Conservation (phyloP, 2,329 filamentous ascomycete species). For the Lizonia empirigonia region DNA sequence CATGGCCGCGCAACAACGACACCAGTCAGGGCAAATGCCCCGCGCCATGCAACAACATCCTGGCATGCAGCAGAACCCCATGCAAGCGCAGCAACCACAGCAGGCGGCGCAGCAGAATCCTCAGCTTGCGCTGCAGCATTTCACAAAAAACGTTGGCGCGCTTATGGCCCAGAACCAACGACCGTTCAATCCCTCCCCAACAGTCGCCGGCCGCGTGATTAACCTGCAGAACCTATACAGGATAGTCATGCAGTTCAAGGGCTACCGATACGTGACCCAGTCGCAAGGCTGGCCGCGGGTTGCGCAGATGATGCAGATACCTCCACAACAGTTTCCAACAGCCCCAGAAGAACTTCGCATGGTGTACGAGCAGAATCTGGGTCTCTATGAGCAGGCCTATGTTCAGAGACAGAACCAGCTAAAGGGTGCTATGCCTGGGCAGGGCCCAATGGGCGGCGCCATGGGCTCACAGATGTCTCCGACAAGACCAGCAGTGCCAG, state of each 20-base stretch:
- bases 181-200: conserved; percentile 75
- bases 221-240: conserved; percentile 80
- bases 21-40: conserved; percentile 49
- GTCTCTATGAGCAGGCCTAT: conserved; percentile 76
- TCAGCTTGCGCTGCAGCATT: conserved; percentile 37
- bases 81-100: conserved; percentile 33
- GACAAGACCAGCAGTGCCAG: conserved; percentile 38
- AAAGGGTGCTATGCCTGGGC: conserved; percentile 43
- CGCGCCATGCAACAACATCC: conserved; percentile 42
- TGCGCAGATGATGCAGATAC: conserved; percentile 58
- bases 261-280: conserved; percentile 74
- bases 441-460: conserved; percentile 28
- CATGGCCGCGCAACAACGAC: conserved; percentile 47
- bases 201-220: conserved; percentile 74
- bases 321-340: conserved; percentile 57
- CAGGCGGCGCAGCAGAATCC: conserved; percentile 26
- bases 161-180: conserved; percentile 78
- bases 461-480: conserved; percentile 43
- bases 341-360: conserved; percentile 72
- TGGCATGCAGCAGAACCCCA: conserved; percentile 42
- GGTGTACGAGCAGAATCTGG: conserved; percentile 76
- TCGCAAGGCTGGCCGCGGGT: conserved; percentile 76
- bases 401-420: conserved; percentile 59
- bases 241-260: conserved; percentile 75
- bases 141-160: conserved; percentile 73